phyloP scores from a whole-genome alignment of 768 basidiomycete species.

The Leccinum obscurum region DNA sequence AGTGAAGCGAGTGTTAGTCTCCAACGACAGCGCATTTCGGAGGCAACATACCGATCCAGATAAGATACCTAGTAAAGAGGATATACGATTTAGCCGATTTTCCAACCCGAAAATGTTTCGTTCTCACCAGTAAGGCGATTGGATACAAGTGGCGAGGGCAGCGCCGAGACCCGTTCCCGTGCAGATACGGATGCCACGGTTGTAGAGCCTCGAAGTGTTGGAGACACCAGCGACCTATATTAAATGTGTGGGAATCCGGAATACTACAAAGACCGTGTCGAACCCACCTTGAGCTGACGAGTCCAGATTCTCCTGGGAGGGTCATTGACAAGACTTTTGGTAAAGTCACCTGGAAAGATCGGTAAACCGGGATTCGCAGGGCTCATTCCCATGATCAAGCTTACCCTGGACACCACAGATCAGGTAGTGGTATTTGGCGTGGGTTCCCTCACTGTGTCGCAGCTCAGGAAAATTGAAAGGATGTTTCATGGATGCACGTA shows the following conservation, averaged over 20 bases:
- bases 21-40: slow-evolving; percentile 1
- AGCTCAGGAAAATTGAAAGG: slow-evolving; percentile 7
- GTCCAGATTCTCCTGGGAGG: slow-evolving; percentile 77
- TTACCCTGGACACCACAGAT: slow-evolving; percentile 75
- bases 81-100: slow-evolving; percentile 4
- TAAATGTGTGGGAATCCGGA: slow-evolving; percentile 11
- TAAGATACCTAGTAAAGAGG: slow-evolving; percentile 56
- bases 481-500: slow-evolving; percentile 33
- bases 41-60: slow-evolving; percentile 62
- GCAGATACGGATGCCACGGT: slow-evolving; percentile 76
- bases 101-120: background rate
- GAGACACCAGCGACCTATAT: slow-evolving; percentile 75
- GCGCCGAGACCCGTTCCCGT: slow-evolving; percentile 83
- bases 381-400: background rate
- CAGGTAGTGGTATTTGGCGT: slow-evolving; percentile 78
- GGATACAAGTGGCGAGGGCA: slow-evolving; percentile 75
- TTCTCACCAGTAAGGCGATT: slow-evolving; percentile 67
- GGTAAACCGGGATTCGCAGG: background rate
- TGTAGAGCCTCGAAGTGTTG: slow-evolving; percentile 79
- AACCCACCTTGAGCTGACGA: slow-evolving; percentile 67
- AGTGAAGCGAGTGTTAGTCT: slow-evolving; percentile 27
- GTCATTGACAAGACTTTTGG: slow-evolving; percentile 64
- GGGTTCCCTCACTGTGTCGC: slow-evolving; percentile 57
- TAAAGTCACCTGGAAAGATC: slow-evolving; percentile 61
- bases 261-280: slow-evolving; percentile 1